Conservation (phyloP, 495 filamentous ascomycete species). For the Tuber microsphaerosporum region DNA sequence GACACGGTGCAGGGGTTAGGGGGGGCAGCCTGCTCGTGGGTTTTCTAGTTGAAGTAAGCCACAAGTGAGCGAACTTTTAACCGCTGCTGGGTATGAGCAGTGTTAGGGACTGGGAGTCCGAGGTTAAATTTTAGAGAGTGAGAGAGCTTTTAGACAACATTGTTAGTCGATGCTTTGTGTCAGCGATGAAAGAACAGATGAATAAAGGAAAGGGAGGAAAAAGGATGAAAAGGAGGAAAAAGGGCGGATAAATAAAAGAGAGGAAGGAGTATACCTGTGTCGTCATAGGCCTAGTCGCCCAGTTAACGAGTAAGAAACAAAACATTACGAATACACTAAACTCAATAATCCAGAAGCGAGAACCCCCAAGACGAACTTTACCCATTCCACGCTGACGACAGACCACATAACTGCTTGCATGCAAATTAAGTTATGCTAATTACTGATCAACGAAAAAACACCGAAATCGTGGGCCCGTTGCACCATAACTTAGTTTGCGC, state of each 20-base stretch:
- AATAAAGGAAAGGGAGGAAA: not conserved
- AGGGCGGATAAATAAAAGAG: too few species aligned
- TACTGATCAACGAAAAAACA: too few species aligned
- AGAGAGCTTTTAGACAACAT: not conserved
- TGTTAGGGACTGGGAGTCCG: slow-evolving; percentile 32
- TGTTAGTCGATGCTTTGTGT: not conserved
- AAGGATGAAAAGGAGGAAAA: too few species aligned
- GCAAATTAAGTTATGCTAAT: too few species aligned
- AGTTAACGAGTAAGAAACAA: not conserved
- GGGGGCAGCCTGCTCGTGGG: not conserved
- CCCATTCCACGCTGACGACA: not conserved
- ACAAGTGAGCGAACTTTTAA: slow-evolving; percentile 30
- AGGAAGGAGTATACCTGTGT: not conserved
- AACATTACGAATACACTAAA: not conserved
- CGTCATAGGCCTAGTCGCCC: not conserved
- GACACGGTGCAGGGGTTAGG: slow-evolving; percentile 6
- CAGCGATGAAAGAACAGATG: not conserved
- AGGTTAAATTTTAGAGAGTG: not conserved
- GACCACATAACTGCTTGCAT: too few species aligned
- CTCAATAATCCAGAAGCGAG: not conserved
- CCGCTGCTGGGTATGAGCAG: slow-evolving; percentile 18
- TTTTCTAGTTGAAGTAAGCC: slow-evolving; percentile 32
- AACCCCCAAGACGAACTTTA: not conserved
- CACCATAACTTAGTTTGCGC: too few species aligned
- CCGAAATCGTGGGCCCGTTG: too few species aligned